Evolutionary conservation across 2,329 filamentous ascomycete genomes (phyloP).

Genomic region (Clonostachys solani): DNA sequence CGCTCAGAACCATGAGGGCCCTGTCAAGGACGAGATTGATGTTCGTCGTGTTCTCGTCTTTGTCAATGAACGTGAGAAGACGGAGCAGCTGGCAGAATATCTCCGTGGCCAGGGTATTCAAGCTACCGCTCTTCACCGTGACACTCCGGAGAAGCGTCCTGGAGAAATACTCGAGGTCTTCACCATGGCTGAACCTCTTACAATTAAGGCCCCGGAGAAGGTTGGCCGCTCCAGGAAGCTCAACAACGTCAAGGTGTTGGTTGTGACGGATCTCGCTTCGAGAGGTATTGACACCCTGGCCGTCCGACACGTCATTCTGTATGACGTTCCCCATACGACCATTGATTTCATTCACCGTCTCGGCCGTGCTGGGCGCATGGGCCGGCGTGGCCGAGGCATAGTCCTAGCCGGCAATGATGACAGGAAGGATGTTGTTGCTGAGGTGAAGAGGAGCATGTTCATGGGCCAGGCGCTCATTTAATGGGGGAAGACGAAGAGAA

Average conservation of each 20-base stretch:
- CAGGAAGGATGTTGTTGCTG: slow-evolving; percentile 82
- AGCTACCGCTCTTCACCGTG: slow-evolving; percentile 78
- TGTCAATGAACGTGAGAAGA: slow-evolving; percentile 92
- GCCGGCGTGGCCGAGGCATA: slow-evolving; percentile 80
- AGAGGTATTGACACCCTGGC: slow-evolving; percentile 91
- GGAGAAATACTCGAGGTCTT: slow-evolving; percentile 75
- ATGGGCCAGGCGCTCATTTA: slow-evolving; percentile 75
- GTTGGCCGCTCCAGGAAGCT: slow-evolving; percentile 45
- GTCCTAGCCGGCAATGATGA: slow-evolving; percentile 89
- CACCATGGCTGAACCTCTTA: slow-evolving; percentile 45
- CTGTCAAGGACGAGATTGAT: slow-evolving; percentile 51
- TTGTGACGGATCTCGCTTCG: slow-evolving; percentile 90
- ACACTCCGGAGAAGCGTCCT: slow-evolving; percentile 74
- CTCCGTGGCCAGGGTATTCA: slow-evolving; percentile 83
- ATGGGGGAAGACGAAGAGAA: background rate
- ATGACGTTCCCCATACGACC: slow-evolving; percentile 95
- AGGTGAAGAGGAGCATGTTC: slow-evolving; percentile 88
- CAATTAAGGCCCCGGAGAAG: slow-evolving; percentile 18
- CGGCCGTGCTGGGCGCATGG: slow-evolving; percentile 89
- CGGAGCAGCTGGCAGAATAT: slow-evolving; percentile 74
- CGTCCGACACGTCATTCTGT: slow-evolving; percentile 87
- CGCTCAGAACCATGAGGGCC: slow-evolving; percentile 52
- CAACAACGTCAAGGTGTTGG: slow-evolving; percentile 81
- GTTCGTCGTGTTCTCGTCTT: slow-evolving; percentile 90
- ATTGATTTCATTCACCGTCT: slow-evolving; percentile 98